A percentile compares a stretch with the other conserved stretches of the same genome.
phyloP scores from a whole-genome alignment of 345 rosid species.

The Rhodamnia rubescens region DNA sequence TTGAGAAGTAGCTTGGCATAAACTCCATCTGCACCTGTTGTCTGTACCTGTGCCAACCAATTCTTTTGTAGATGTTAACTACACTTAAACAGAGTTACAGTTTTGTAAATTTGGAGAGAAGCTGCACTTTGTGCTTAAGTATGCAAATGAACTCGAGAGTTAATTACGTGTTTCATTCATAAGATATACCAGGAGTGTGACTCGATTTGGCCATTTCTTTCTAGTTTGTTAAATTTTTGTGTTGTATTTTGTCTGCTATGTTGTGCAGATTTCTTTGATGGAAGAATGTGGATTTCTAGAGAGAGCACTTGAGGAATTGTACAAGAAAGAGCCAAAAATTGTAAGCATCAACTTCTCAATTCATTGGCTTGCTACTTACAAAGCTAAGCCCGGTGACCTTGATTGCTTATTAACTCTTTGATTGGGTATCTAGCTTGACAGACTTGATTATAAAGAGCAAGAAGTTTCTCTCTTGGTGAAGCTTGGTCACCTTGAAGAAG shows the following conservation, averaged over 20 bases:
- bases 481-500: constrained; percentile 70
- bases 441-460: constrained; percentile 73
- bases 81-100: not conserved
- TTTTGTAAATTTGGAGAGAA: not conserved
- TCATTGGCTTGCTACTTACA: not conserved
- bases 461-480: constrained; percentile 75
- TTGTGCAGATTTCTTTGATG: constrained; percentile 66
- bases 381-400: not conserved
- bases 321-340: constrained; percentile 60
- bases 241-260: not conserved
- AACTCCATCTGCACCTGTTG: not conserved
- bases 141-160: not conserved
- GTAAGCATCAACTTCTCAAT: constrained; percentile 30
- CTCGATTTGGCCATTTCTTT: not conserved
- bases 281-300: constrained; percentile 70
- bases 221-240: not conserved
- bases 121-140: not conserved
- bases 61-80: not conserved
- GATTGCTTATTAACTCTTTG: constrained; percentile 6
- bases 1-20: not conserved
- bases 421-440: constrained; percentile 63
- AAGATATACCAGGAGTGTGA: not conserved
- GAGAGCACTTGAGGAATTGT: constrained; percentile 78
- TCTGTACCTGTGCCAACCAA: not conserved
- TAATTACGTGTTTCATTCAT: not conserved